Evolutionary conservation across 257 asterid genomes (phyloP).

Genomic region (Solanum peruvianum): DNA sequence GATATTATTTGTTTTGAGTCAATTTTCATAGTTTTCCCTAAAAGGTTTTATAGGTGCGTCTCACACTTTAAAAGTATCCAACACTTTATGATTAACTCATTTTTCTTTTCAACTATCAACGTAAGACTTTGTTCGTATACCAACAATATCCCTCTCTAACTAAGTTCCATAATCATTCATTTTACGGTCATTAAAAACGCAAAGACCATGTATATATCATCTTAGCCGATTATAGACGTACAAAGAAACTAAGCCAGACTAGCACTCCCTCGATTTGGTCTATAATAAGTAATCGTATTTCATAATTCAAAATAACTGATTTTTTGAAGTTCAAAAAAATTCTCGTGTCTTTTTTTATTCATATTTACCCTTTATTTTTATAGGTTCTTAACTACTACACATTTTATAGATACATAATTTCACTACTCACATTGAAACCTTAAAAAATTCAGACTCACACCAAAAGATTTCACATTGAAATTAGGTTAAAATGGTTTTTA

Average conservation of each 20-base stretch:
- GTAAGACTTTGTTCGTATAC: background rate
- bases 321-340: background rate
- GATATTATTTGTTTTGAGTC: too few species aligned
- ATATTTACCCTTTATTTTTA: too few species aligned
- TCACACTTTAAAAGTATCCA: background rate
- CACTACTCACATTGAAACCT: too few species aligned
- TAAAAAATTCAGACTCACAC: fast-evolving
- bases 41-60: too few species aligned
- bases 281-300: too few species aligned
- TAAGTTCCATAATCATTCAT: too few species aligned
- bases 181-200: too few species aligned
- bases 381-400: background rate
- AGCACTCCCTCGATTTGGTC: background rate
- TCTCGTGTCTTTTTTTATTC: too few species aligned
- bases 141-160: background rate
- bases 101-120: background rate
- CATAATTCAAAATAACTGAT: background rate
- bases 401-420: too few species aligned
- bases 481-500: too few species aligned
- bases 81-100: background rate
- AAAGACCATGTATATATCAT: too few species aligned
- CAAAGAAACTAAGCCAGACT: background rate
- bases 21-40: fast-evolving
- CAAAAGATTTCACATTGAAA: too few species aligned
- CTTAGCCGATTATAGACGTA: background rate